Conservation (phyloP, 1,139 yeast genomes). For the Magnusiomyces fungicola region DNA sequence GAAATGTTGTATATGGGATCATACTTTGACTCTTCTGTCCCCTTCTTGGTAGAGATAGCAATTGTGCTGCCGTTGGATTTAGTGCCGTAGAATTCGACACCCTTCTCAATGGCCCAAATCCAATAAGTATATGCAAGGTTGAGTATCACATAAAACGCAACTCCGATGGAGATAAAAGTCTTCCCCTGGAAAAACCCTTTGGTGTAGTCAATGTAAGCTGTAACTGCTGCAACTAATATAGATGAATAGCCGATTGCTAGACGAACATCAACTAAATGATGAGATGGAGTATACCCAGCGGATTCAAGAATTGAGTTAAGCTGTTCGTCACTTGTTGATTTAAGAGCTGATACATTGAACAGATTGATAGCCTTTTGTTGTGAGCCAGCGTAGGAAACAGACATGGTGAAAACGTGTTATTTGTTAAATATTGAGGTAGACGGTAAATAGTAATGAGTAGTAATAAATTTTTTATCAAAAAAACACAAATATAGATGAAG, state of each 20-base stretch:
- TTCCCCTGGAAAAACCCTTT: slow-evolving; percentile 39
- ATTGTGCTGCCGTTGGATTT: slow-evolving; percentile 15
- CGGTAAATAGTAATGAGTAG: no score
- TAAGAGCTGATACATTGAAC: slow-evolving; percentile 22
- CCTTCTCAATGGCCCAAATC: slow-evolving; percentile 44
- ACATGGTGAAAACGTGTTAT: no score
- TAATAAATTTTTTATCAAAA: no score
- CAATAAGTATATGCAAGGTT: slow-evolving; percentile 46
- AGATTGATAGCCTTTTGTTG: slow-evolving; percentile 2
- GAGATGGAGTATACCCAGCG: slow-evolving; percentile 59
- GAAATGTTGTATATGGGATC: slow-evolving; percentile 42
- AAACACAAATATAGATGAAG: no score
- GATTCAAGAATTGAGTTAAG: slow-evolving; percentile 36
- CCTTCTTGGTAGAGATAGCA: slow-evolving; percentile 3
- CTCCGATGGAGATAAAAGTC: slow-evolving; percentile 38
- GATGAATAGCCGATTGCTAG: slow-evolving; percentile 63
- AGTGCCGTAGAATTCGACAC: slow-evolving; percentile 43
- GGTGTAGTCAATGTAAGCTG: slow-evolving; percentile 63
- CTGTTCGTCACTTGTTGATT: slow-evolving; percentile 32
- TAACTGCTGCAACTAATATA: slow-evolving; percentile 56
- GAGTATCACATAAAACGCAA: slow-evolving; percentile 44
- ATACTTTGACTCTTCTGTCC: slow-evolving; percentile 28
- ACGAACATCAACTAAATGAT: slow-evolving; percentile 51
- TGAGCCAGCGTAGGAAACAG: background rate
- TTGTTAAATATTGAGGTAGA: no score